A percentile compares a stretch with the other conserved stretches of the same genome.
Conservation (phyloP, 495 filamentous ascomycete genomes). For the Hamigera avellanea region DNA sequence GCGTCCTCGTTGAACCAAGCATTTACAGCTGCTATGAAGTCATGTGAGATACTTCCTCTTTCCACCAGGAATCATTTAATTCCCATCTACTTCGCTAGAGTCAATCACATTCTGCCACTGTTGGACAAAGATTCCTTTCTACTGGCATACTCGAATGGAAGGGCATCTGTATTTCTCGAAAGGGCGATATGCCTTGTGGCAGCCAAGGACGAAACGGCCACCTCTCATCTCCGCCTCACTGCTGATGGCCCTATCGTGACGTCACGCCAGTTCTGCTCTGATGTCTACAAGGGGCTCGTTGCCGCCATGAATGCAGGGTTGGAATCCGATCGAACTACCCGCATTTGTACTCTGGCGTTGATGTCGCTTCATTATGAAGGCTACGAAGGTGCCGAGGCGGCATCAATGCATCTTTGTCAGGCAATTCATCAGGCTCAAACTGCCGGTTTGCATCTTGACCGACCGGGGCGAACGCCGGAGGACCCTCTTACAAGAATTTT, state of each 20-base stretch:
- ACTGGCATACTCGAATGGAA: constrained; percentile 9
- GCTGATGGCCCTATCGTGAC: constrained; percentile 12
- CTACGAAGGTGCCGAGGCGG: constrained; percentile 32
- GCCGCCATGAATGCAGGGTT: constrained; percentile 26
- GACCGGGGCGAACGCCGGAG: constrained; percentile 21
- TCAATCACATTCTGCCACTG: constrained; percentile 11
- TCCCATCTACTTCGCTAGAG: constrained; percentile 20
- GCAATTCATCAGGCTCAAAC: constrained; percentile 53
- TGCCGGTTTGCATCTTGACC: constrained; percentile 48
- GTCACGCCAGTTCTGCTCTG: constrained; percentile 23
- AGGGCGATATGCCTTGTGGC: constrained; percentile 35
- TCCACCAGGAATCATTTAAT: constrained; percentile 15
- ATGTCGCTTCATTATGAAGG: constrained; percentile 36
- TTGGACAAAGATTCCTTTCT: constrained; percentile 11
- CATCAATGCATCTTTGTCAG: constrained; percentile 32
- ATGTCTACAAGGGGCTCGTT: constrained; percentile 27
- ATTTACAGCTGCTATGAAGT: constrained; percentile 17
- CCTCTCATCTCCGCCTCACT: constrained; percentile 18
- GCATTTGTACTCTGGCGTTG: constrained; percentile 33
- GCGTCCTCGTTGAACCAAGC: constrained; percentile 18
- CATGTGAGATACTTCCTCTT: constrained; percentile 17
- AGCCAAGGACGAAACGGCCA: constrained; percentile 27
- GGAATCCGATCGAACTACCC: constrained; percentile 30
- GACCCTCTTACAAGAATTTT: constrained; percentile 43
- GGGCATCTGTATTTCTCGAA: constrained; percentile 24